Conservation (phyloP, 2,329 filamentous ascomycete species). For the Huntiella moniliformis region DNA sequence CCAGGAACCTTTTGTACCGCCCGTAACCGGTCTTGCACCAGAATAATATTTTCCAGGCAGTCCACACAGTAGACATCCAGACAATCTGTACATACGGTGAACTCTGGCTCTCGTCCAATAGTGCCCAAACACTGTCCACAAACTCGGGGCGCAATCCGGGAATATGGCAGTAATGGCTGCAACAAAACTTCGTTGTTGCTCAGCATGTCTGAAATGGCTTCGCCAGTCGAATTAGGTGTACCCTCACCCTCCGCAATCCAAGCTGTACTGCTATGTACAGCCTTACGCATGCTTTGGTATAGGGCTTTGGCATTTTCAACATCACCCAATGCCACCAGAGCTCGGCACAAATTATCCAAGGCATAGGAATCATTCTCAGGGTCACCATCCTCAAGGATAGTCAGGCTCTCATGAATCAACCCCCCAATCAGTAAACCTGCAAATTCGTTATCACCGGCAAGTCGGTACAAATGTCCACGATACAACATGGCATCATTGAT, state of each 20-base stretch:
- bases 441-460: constrained; percentile 16
- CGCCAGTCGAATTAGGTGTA: constrained; percentile 7
- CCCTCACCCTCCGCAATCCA: neutral
- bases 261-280: constrained; percentile 16
- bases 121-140: constrained; percentile 23
- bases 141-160: constrained; percentile 18
- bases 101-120: constrained; percentile 17
- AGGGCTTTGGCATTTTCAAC: constrained; percentile 20
- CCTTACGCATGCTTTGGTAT: constrained; percentile 22
- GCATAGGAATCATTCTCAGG: constrained; percentile 24
- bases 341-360: constrained; percentile 23
- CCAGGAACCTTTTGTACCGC: constrained; percentile 14
- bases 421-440: constrained; percentile 17
- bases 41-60: constrained; percentile 18
- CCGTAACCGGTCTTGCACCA: neutral
- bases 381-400: constrained; percentile 23
- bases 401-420: constrained; percentile 21
- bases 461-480: constrained; percentile 21
- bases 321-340: constrained; percentile 22
- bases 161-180: constrained; percentile 21
- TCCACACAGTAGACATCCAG: constrained; percentile 22
- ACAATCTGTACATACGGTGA: constrained; percentile 21
- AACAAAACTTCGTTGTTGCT: constrained; percentile 13
- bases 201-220: constrained; percentile 16
- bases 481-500: constrained; percentile 25